Conservation (phyloP, 768 basidiomycete genomes). For the Mycena leptocephala region DNA sequence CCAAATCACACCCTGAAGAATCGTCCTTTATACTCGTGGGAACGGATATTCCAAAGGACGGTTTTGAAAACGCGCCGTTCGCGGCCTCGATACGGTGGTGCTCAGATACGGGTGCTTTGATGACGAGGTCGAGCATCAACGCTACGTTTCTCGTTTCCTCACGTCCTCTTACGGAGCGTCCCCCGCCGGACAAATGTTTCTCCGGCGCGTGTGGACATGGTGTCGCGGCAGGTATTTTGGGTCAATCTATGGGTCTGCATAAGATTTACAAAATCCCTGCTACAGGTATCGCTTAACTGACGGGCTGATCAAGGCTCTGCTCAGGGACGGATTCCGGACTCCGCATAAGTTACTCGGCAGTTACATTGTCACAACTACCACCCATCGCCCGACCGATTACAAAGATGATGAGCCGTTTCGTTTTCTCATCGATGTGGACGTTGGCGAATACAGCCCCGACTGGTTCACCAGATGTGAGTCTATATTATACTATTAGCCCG, state of each 20-base stretch:
- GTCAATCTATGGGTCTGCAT: background rate
- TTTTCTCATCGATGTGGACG: background rate
- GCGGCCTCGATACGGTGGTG: background rate
- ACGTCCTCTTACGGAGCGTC: constrained; percentile 6
- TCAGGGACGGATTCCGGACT: background rate
- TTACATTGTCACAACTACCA: background rate
- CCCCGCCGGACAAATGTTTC: constrained; percentile 11
- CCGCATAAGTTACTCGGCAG: constrained; percentile 5
- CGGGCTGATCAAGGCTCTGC: constrained; percentile 11
- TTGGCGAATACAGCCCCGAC: background rate
- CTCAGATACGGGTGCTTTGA: constrained; percentile 25
- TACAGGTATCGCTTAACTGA: constrained; percentile 31
- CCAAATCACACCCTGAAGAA: background rate
- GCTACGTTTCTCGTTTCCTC: constrained; percentile 17
- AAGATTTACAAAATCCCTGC: background rate
- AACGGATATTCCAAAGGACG: constrained; percentile 21
- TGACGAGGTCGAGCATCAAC: constrained; percentile 13
- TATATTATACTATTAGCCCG: background rate
- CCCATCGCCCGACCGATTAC: background rate
- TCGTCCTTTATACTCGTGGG: constrained; percentile 11
- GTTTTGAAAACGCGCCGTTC: constrained; percentile 16
- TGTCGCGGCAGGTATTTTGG: constrained; percentile 23
- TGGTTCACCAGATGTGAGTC: background rate
- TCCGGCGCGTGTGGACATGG: constrained; percentile 23
- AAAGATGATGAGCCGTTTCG: background rate